Percentiles rank a stretch among this genome's conserved stretches.
Conservation (phyloP, 1,284 basidiomycete genomes). For the Ustilago tritici region DNA sequence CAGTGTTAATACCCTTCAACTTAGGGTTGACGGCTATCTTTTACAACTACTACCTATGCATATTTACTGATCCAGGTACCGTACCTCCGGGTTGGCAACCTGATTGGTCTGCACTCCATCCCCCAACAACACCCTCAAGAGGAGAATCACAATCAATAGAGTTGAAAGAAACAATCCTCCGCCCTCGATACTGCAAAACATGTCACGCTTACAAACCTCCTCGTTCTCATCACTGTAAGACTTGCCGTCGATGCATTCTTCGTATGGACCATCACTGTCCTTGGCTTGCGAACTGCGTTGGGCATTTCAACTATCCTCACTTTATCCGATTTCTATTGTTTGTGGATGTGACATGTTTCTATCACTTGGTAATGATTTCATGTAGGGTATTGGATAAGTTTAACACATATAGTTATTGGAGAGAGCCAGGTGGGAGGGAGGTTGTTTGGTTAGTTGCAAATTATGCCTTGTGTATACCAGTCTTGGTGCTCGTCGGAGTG, state of each 20-base stretch:
- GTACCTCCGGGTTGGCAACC: slow-evolving; percentile 61
- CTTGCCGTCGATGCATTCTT: slow-evolving; percentile 64
- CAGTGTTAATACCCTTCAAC: slow-evolving; percentile 88
- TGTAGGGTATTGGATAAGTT: slow-evolving; percentile 58
- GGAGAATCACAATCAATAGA: slow-evolving; percentile 13
- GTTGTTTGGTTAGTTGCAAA: slow-evolving; percentile 88
- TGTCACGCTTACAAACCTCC: slow-evolving; percentile 65
- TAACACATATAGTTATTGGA: slow-evolving; percentile 72
- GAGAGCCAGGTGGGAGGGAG: slow-evolving; percentile 78
- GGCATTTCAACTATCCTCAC: slow-evolving; percentile 69
- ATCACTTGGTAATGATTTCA: slow-evolving; percentile 52
- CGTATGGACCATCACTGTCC: slow-evolving; percentile 73
- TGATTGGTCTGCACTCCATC: slow-evolving; percentile 52
- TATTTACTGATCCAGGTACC: slow-evolving; percentile 56
- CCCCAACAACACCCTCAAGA: not conserved
- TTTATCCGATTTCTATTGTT: slow-evolving; percentile 73
- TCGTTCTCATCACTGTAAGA: slow-evolving; percentile 69
- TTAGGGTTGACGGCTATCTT: slow-evolving; percentile 70
- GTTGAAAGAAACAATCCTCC: slow-evolving; percentile 40
- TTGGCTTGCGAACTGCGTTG: slow-evolving; percentile 73
- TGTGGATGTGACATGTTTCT: slow-evolving; percentile 83
- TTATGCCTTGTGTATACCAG: slow-evolving; percentile 85
- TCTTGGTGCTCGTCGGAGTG: slow-evolving; percentile 82
- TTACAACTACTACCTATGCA: slow-evolving; percentile 62
- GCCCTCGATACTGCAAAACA: slow-evolving; percentile 60